phyloP scores from a whole-genome alignment of 75 land plant species.

The Larix kaempferi region DNA sequence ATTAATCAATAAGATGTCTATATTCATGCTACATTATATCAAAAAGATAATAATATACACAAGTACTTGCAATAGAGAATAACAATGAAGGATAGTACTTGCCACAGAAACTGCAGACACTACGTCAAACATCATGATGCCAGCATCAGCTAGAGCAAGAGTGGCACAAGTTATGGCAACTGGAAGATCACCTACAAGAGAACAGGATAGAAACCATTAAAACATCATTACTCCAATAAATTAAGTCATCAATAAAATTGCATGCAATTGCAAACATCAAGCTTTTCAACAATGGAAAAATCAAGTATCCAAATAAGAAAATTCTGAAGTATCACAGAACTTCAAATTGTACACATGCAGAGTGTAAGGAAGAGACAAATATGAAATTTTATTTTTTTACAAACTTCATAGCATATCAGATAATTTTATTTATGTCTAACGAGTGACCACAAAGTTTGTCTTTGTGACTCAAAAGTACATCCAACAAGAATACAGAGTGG shows the following conservation, averaged over 20 bases:
- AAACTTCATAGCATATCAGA: no score
- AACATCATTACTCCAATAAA: not conserved
- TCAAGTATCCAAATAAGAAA: not conserved
- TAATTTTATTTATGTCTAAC: no score
- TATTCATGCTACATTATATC: not conserved
- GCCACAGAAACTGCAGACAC: slow-evolving; percentile 91
- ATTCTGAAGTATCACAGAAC: not conserved
- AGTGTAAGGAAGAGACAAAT: not conserved
- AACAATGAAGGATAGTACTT: slow-evolving; percentile 23
- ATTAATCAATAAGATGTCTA: not conserved
- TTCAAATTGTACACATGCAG: not conserved
- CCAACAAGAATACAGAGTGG: no score
- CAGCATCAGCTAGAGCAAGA: slow-evolving; percentile 93
- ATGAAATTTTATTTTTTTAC: no score
- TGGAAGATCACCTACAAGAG: slow-evolving; percentile 78
- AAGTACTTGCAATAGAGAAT: not conserved
- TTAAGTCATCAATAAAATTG: not conserved
- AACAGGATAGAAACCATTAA: not conserved
- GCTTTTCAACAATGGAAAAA: not conserved
- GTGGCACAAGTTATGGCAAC: slow-evolving; percentile 89
- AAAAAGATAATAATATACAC: not conserved
- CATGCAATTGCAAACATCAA: not conserved
- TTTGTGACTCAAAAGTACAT: no score
- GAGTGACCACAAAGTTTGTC: no score
- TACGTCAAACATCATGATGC: slow-evolving; percentile 94